Conservation (phyloP, 768 basidiomycete genomes). For the Harrya chromipes region DNA sequence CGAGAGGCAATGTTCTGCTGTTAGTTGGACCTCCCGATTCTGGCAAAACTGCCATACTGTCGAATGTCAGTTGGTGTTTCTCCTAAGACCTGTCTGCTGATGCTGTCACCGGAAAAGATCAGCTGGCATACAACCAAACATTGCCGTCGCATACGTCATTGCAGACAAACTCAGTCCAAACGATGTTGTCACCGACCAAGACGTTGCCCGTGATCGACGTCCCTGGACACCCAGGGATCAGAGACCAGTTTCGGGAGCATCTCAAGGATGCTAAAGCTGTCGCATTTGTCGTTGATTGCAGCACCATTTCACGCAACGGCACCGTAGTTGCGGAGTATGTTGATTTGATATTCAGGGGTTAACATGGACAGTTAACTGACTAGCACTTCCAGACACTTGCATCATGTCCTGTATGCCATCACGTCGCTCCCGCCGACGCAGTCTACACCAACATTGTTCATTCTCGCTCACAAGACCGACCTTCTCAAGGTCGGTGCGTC, state of each 20-base stretch:
- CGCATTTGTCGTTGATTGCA: slow-evolving; percentile 79
- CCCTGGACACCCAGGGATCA: slow-evolving; percentile 81
- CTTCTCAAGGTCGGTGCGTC: slow-evolving; percentile 49
- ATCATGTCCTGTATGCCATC: slow-evolving; percentile 64
- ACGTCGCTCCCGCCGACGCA: slow-evolving; percentile 73
- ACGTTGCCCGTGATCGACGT: slow-evolving; percentile 63
- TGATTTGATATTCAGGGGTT: background rate
- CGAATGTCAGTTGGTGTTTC: slow-evolving; percentile 47
- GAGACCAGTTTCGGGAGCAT: slow-evolving; percentile 69
- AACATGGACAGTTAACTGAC: background rate
- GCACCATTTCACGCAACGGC: slow-evolving; percentile 73
- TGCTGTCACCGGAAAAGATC: slow-evolving; percentile 7
- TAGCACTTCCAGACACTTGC: slow-evolving; percentile 56
- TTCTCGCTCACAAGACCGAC: slow-evolving; percentile 78
- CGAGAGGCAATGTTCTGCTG: slow-evolving; percentile 60
- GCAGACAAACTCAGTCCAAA: slow-evolving; percentile 60
- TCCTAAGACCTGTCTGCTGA: slow-evolving; percentile 1
- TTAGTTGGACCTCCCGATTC: slow-evolving; percentile 74
- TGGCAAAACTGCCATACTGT: slow-evolving; percentile 79
- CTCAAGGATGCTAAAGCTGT: slow-evolving; percentile 60
- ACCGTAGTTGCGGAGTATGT: slow-evolving; percentile 78
- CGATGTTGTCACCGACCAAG: slow-evolving; percentile 43
- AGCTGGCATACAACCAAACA: slow-evolving; percentile 66
- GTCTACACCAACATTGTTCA: slow-evolving; percentile 52
- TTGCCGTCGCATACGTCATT: slow-evolving; percentile 74